Base-by-base conservation (phyloP, 2,329 filamentous ascomycete species). In the Ophiostoma fasciatum region DNA sequence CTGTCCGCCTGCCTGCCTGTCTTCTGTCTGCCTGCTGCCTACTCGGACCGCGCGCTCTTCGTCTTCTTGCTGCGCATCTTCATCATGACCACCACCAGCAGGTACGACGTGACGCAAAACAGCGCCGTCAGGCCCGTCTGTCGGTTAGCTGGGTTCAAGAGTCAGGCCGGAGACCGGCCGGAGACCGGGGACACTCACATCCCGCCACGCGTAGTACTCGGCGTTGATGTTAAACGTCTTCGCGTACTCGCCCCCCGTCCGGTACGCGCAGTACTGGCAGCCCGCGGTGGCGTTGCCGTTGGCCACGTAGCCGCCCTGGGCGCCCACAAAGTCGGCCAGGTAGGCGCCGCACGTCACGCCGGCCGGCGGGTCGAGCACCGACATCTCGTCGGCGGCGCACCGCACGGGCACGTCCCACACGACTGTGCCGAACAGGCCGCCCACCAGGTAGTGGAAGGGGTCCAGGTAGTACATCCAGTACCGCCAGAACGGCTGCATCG, bases 401-500 rank as follows among this genome's bases (percentile, higher is more conserved):
- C 49, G 47, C 18, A 76, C 57, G 0, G 61, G 47, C 0, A 51
- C 46, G 22, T 58, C 64, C 59, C 60, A 73, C 7, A 67, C 40
- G 13, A 53, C 56, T 35, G 75, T 73, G 1, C 61, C 58, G 6
- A 75, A 52, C 54, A 77, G 60, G 21, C 59, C 59, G 5, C 67
- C 64, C 53, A 75, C 69, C 4, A 76, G 55, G 40, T 75, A 76
- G 54, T 68, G 73, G 58, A 74, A 75, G 0, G 71, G 71, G 45
- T 75, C 69, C 13, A 73, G 48, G 35, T 60, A 74, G 54, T 74
- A 75, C 5, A 78, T 66, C 73, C 74, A 80, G 44, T 66, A 67
- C 18, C 61, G 58, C 80, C 80, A 85, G 54, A 84, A 84, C 1
- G 53, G 46, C 8, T 73, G 68, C 17, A 85, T 63, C 19, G 66